A percentile compares a stretch with the other conserved stretches of the same genome.
Conservation (phyloP, 169 alveolate genomes). For the Cryptosporidium xiaoi region DNA sequence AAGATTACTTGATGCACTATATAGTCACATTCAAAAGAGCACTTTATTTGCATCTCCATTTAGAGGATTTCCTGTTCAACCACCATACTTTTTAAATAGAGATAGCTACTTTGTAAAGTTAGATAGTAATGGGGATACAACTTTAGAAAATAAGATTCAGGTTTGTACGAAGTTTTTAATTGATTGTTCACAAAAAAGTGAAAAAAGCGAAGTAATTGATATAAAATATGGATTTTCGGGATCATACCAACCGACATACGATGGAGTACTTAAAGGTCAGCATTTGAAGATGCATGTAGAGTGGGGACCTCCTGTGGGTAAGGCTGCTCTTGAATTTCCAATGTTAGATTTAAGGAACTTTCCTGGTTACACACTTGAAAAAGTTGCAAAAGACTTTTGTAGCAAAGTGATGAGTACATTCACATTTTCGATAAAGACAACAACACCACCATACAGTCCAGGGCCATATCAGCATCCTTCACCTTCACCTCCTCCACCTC, state of each 20-base stretch:
- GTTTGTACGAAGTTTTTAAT: not conserved
- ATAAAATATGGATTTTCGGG: not conserved
- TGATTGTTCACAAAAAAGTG: not conserved
- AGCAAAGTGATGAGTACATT: not conserved
- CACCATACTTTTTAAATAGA: conserved; percentile 1
- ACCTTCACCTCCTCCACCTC: conserved; percentile 1
- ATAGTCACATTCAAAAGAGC: not conserved
- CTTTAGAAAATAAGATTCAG: not conserved
- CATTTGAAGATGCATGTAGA: not conserved
- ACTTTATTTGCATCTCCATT: not conserved
- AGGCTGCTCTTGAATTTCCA: conserved; percentile 7
- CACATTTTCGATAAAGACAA: not conserved
- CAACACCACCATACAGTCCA: not conserved
- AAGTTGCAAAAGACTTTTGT: conserved; percentile 4
- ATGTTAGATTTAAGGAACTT: not conserved
- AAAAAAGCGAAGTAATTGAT: not conserved
- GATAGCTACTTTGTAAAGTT: not conserved
- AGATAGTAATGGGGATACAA: not conserved
- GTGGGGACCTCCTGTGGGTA: not conserved
- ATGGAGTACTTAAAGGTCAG: too few species aligned
- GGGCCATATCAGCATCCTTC: conserved; percentile 4
- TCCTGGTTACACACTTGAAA: not conserved
- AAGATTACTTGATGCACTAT: not conserved
- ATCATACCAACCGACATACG: not conserved
- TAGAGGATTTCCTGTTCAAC: not conserved